phyloP scores from a whole-genome alignment of 352 stramenopile genomes.

The Ochromonadaceae sp. region DNA sequence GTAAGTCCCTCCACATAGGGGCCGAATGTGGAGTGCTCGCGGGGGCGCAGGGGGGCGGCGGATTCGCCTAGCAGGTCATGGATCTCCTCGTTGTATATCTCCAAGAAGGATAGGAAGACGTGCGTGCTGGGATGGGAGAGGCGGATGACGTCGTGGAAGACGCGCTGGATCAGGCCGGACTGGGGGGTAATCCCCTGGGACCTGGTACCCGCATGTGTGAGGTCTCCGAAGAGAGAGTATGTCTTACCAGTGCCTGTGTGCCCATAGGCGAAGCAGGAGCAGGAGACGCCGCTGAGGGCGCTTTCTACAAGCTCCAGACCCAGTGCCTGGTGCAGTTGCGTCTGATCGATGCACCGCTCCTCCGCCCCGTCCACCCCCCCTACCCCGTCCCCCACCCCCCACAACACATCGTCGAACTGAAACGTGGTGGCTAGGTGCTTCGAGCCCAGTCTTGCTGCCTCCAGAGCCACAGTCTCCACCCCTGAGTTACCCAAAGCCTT shows the following conservation, averaged over 20 bases:
- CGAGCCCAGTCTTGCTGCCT: constrained; percentile 19
- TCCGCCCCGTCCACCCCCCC: neutral
- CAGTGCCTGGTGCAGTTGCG: constrained; percentile 20
- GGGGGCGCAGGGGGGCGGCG: constrained; percentile 48
- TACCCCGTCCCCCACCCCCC: neutral
- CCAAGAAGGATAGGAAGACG: constrained; percentile 53
- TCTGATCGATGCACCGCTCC: constrained; percentile 7
- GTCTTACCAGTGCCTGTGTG: constrained; percentile 33
- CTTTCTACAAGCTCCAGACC: constrained; percentile 23
- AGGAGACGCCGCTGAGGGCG: constrained; percentile 24
- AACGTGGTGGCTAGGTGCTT: constrained; percentile 27
- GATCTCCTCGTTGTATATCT: constrained; percentile 89
- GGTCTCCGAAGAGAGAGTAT: constrained; percentile 28
- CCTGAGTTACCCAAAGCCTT: constrained; percentile 18
- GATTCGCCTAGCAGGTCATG: constrained; percentile 58
- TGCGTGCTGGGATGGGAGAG: neutral
- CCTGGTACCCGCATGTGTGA: no score
- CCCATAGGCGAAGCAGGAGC: constrained; percentile 31
- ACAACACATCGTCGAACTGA: constrained; percentile 25
- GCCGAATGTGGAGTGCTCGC: constrained; percentile 52
- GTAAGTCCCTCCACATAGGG: constrained; percentile 74
- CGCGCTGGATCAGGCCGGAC: neutral
- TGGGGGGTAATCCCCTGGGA: neutral
- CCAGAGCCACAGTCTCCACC: constrained; percentile 17
- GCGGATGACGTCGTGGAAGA: constrained; percentile 3